Evolutionary conservation across 192 early-diverging fungal species (phyloP).

Genomic region (Phlyctochytrium planicorne): DNA sequence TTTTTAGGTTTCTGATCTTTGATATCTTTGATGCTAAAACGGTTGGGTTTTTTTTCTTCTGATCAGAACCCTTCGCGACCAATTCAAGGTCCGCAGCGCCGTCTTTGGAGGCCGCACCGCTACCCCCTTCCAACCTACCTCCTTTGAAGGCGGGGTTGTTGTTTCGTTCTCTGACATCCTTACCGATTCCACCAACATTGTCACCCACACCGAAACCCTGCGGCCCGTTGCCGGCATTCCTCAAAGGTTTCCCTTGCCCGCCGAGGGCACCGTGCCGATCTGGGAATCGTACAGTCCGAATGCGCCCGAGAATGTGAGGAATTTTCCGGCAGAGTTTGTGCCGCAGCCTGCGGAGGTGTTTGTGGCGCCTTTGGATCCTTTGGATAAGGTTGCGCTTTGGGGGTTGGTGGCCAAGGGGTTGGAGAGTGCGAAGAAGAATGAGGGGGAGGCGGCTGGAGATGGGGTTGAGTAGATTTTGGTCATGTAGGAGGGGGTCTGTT

Average conservation of each 20-base stretch:
- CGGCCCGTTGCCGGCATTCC: not conserved
- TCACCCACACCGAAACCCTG: not conserved
- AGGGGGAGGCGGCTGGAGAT: not conserved
- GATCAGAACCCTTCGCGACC: not conserved
- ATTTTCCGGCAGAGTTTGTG: not conserved
- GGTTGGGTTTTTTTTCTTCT: too few relatives aligned
- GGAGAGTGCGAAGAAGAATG: not conserved
- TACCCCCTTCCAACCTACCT: constrained; percentile 2
- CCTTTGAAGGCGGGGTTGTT: constrained; percentile 10
- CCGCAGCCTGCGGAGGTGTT: constrained; percentile 1
- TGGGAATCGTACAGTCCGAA: not conserved
- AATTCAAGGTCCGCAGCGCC: constrained; percentile 1
- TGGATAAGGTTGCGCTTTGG: not conserved
- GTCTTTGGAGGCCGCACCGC: constrained; percentile 7
- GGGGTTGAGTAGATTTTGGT: too few relatives aligned
- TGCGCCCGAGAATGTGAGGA: not conserved
- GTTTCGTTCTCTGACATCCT: not conserved
- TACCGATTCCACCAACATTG: not conserved
- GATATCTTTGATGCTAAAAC: not conserved
- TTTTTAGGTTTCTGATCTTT: not conserved
- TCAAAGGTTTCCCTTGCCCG: not conserved
- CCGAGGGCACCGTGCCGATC: not conserved
- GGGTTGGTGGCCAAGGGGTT: not conserved
- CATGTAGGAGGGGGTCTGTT: too few relatives aligned
- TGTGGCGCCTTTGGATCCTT: not conserved